Evolutionary conservation across 305 asterid species (phyloP), one percentile per base, ranked within the genome.

Genomic region (Fraxinus velutina): DNA sequence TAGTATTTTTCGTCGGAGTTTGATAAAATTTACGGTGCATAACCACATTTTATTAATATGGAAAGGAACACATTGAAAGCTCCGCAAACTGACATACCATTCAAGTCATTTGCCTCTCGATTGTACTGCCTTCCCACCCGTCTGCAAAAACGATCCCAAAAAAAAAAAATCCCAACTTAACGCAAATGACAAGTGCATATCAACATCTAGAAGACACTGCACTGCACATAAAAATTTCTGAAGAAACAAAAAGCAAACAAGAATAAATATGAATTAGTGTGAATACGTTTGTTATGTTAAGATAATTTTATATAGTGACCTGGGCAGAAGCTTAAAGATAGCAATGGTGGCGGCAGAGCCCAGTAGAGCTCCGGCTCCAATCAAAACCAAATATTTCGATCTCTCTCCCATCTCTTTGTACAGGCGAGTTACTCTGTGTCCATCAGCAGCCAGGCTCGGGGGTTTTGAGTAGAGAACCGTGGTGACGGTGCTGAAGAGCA

Each of bases 311-410:
- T 3, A 36, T 30, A 3, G 2, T 27, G 19, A 90, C 96, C 93
- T 86, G 73, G 90, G 89, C 21, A 89, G 87, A 83, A 89, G 89
- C 76, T 91, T 95, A 81, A 89, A 44, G 81, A 92, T 37, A 75
- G 94, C 93, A 27, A 91, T 70, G n/a, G 97, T 90, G 60, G 95
- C 92, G 68, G 89, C 92, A 57, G 97, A 92, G 66, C 99, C 98
- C 39, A 93, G 70, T 34, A 93, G 30, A 83, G 93, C 97, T 79
- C 97, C 98, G 7, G 91, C 94, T 77, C 94, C 95, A 37, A 95
- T 80, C 78, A 88, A 80, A 73, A 86, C 88, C 87, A 92, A 32
- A 73, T 82, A 78, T 81, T 91, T 95, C 32, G 88, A 85, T 85
- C 82, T 92, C 81, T 92, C 94, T 44, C 87, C 94, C 97, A 92